Conservation (phyloP, 371 early-diverging fungal genomes). For the Mortierella sp. region DNA sequence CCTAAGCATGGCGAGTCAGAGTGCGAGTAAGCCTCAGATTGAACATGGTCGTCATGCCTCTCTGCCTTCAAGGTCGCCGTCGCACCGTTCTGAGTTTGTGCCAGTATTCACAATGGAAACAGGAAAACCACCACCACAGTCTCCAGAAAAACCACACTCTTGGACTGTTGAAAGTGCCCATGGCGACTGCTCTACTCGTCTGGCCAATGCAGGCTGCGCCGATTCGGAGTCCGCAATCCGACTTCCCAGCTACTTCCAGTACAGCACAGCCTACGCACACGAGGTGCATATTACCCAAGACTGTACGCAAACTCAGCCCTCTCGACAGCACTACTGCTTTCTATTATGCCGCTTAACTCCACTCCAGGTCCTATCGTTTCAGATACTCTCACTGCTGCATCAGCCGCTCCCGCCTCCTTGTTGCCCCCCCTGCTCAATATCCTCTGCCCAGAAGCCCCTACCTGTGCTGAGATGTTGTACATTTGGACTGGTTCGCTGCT, state of each 20-base stretch:
- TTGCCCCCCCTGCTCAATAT: not conserved
- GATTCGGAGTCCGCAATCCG: not conserved
- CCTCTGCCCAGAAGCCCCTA: not conserved
- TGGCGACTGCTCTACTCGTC: not conserved
- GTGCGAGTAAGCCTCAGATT: no score
- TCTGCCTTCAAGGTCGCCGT: no score
- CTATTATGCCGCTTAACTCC: not conserved
- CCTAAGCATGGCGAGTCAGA: no score
- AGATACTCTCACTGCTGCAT: not conserved
- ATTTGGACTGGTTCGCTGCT: conserved; percentile 18
- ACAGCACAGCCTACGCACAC: not conserved
- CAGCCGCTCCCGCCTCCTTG: not conserved
- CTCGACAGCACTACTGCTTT: not conserved
- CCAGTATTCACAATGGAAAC: no score
- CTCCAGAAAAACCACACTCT: no score
- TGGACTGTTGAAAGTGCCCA: not conserved
- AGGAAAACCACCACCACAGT: no score
- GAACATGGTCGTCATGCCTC: no score
- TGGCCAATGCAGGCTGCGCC: not conserved
- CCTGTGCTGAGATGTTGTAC: conserved; percentile 10
- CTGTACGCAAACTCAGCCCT: not conserved
- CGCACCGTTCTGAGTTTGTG: no score
- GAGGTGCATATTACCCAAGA: no score
- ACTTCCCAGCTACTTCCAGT: not conserved
- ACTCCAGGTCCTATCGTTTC: not conserved